phyloP scores from a whole-genome alignment of 306 rosid species.

The Cucumis cinereus region DNA sequence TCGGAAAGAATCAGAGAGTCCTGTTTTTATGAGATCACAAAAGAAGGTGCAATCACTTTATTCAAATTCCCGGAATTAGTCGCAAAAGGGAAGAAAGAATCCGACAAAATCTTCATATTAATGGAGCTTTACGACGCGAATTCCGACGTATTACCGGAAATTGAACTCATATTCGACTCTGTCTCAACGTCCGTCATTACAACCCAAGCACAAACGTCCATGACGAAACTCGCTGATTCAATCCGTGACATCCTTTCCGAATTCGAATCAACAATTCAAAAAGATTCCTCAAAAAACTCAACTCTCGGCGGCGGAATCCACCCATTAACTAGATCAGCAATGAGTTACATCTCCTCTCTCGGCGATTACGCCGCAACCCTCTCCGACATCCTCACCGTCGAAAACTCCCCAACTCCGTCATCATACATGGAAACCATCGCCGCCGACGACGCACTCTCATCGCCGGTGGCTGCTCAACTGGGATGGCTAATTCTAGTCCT shows the following conservation, averaged over 20 bases:
- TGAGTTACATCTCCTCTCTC: slow-evolving; percentile 24
- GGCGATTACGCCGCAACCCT: slow-evolving; percentile 22
- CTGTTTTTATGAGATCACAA: slow-evolving; percentile 30
- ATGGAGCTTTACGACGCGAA: slow-evolving; percentile 27
- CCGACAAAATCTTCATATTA: slow-evolving; percentile 25
- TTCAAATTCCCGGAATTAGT: slow-evolving; percentile 33
- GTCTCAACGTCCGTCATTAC: slow-evolving; percentile 21
- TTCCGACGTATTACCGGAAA: slow-evolving; percentile 30
- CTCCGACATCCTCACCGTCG: slow-evolving; percentile 21
- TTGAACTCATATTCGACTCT: slow-evolving; percentile 21
- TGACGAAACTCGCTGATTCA: slow-evolving; percentile 21
- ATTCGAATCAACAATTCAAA: slow-evolving; percentile 24
- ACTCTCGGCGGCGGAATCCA: slow-evolving; percentile 30
- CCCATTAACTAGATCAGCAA: slow-evolving; percentile 28
- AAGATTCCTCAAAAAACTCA: slow-evolving; percentile 20
- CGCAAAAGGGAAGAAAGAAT: slow-evolving; percentile 20
- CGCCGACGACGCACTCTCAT: slow-evolving; percentile 11
- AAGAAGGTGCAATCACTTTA: slow-evolving; percentile 26
- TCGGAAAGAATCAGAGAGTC: slow-evolving; percentile 27
- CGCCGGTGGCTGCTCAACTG: slow-evolving; percentile 19
- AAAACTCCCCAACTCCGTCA: slow-evolving; percentile 10
- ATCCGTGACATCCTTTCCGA: slow-evolving; percentile 22
- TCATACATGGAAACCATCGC: slow-evolving; percentile 11
- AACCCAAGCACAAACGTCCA: slow-evolving; percentile 25
- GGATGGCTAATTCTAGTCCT: slow-evolving; percentile 44